Base-by-base conservation (phyloP, 805 yeast genomes). In the Zygotorulaspora danielsina region DNA sequence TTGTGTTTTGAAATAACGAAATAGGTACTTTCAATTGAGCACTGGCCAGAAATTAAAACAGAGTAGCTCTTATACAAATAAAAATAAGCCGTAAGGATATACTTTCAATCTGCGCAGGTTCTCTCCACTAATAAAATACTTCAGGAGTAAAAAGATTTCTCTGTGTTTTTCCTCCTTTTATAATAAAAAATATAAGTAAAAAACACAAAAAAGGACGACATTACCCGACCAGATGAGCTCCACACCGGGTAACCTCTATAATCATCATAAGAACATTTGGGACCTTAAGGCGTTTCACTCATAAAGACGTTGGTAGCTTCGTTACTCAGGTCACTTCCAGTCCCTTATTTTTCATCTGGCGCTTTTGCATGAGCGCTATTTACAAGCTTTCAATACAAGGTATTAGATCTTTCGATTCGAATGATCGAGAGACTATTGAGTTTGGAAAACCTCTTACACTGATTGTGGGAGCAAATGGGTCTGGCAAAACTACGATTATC, bases 401-500 rank as follows among this genome's bases (percentile, higher is more conserved):
- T 19, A 77, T 93, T 4, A 70, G 99, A 28, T 88, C 97, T 0
- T 93, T 93, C 56, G 90, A 85, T 48, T 81, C 88, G n/a, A 79
- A 80, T 49, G 78, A 78, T 32, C 71, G 85, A 20, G 96, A 93
- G 57, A 81, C 89, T 0, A 86, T 93, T 44, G 85, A 84, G 55
- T 93, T 93, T 64, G 88, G 89, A 11, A 75, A 76, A 34, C 99
- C 99, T 0, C 66, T 93, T 56, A 93, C 98, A 0, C 70, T 93
- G 34, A 90, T 93, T 38, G 95, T 95, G 19, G 99, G 99, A 0
- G 84, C 84, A 36, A 93, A 93, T 63, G 97, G 98, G 21, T 83
- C 95, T 19, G 98, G 98, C 8, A 90, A 93, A 59, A 93, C 97
- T 0, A 89, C 97, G 1, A 81, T 93, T 41, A 94, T 93, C 46